phyloP scores from a whole-genome alignment of 1,284 basidiomycete genomes.

The Ganoderma lingzhi region DNA sequence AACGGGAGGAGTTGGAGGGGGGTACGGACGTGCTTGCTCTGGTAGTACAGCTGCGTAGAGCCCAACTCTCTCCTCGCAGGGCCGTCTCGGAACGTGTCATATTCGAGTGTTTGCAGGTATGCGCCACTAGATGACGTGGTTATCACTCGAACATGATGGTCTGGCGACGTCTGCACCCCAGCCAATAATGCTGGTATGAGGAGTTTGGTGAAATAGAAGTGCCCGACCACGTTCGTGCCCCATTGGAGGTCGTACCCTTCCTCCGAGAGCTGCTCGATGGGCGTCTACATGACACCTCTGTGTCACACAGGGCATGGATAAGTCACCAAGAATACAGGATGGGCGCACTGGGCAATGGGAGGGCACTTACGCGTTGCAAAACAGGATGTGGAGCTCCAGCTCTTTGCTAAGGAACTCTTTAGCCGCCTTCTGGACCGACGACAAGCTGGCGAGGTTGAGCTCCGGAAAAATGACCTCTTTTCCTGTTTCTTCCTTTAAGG shows the following conservation, averaged over 20 bases:
- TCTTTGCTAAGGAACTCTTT: conserved; percentile 54
- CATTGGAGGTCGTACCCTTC: conserved; percentile 61
- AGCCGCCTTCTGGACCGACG: conserved; percentile 49
- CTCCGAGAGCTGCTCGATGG: conserved; percentile 46
- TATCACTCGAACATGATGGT: conserved; percentile 52
- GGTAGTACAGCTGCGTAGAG: conserved; percentile 46
- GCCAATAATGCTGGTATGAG: conserved; percentile 52
- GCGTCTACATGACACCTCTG: conserved; percentile 57
- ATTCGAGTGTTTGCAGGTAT: conserved; percentile 39
- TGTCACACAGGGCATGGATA: background rate
- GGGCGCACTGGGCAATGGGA: too few relatives aligned
- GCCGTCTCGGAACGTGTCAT: conserved; percentile 40
- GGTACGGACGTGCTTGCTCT: conserved; percentile 51
- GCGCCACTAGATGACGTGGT: conserved; percentile 47
- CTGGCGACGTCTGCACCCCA: conserved; percentile 39
- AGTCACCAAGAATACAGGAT: too few relatives aligned
- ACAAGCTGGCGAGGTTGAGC: conserved; percentile 57
- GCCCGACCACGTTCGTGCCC: conserved; percentile 55
- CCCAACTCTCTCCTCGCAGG: conserved; percentile 38
- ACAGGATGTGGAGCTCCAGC: conserved; percentile 55
- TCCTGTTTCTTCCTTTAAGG: conserved; percentile 47
- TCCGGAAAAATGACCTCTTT: conserved; percentile 52
- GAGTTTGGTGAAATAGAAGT: conserved; percentile 50
- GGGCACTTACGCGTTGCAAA: conserved; percentile 57
- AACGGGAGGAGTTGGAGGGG: too few relatives aligned